Evolutionary conservation across 768 basidiomycete species (phyloP).

Genomic region (Lentinula aciculospora): DNA sequence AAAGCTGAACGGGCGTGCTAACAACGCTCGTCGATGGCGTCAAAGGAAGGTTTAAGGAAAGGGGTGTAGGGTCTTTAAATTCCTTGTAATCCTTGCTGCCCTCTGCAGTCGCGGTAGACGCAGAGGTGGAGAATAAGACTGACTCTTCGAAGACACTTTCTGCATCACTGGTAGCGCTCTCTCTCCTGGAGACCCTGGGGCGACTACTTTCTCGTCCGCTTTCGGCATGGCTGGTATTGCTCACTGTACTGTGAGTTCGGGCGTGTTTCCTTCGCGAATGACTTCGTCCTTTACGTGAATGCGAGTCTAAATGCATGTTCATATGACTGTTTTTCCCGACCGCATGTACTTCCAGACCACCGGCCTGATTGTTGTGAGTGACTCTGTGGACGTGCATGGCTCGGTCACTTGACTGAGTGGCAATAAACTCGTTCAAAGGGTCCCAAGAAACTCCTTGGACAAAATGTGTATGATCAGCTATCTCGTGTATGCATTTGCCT

Average conservation of each 20-base stretch:
- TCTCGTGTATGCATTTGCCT: constrained; percentile 87
- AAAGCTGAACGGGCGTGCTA: constrained; percentile 54
- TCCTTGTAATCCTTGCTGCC: constrained; percentile 24
- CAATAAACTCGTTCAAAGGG: constrained; percentile 93
- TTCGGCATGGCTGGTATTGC: constrained; percentile 10
- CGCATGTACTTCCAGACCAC: constrained; percentile 85
- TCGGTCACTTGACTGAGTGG: constrained; percentile 94
- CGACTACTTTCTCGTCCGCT: constrained; percentile 26
- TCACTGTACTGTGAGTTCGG: constrained; percentile 10
- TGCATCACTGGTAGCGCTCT: constrained; percentile 71
- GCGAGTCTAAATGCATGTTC: constrained; percentile 1
- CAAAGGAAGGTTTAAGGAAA: constrained; percentile 31
- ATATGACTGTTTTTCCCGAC: constrained; percentile 85
- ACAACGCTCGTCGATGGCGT: constrained; percentile 67
- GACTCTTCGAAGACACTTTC: constrained; percentile 29
- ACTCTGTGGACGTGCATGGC: constrained; percentile 94
- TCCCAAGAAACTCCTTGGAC: constrained; percentile 99
- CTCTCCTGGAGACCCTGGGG: constrained; percentile 58
- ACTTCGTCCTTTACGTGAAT: constrained; percentile 3
- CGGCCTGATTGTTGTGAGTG: constrained; percentile 37
- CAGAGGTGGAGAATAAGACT: constrained; percentile 3
- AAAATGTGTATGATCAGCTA: constrained; percentile 92
- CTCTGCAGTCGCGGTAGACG: constrained; percentile 45
- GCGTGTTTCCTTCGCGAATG: constrained; percentile 9
- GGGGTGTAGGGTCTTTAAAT: constrained; percentile 15